phyloP scores from a whole-genome alignment of 768 basidiomycete genomes.

The Atractiella rhizophila region DNA sequence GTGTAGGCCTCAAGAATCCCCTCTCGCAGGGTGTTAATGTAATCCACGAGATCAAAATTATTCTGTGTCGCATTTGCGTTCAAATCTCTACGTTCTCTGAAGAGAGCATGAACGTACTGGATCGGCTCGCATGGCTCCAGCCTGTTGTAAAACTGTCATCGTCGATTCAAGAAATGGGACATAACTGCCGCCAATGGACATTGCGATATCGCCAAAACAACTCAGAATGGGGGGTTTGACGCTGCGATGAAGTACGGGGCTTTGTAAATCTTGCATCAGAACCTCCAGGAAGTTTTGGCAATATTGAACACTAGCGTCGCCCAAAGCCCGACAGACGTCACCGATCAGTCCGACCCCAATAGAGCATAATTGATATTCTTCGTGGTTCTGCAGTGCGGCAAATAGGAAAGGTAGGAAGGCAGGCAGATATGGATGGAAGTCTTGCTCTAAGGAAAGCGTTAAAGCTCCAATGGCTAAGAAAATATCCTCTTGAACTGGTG shows the following conservation, averaged over 20 bases:
- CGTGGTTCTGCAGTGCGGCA: constrained; percentile 68
- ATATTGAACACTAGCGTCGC: constrained; percentile 57
- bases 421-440: constrained; percentile 56
- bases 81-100: too few relatives aligned
- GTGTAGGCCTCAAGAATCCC: constrained; percentile 93
- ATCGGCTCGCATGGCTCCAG: constrained; percentile 62
- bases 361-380: constrained; percentile 84
- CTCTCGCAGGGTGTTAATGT: constrained; percentile 66
- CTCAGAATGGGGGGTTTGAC: constrained; percentile 93
- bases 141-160: constrained; percentile 73
- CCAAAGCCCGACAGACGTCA: constrained; percentile 82
- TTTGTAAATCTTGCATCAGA: constrained; percentile 69
- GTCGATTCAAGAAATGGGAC: constrained; percentile 72
- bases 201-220: constrained; percentile 86
- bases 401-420: constrained; percentile 68
- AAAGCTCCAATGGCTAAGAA: constrained; percentile 81
- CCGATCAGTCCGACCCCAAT: constrained; percentile 89
- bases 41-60: constrained; percentile 75
- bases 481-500: constrained; percentile 83
- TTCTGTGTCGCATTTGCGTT: too few relatives aligned
- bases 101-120: constrained; percentile 32
- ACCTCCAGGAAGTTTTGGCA: constrained; percentile 74
- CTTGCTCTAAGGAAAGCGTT: constrained; percentile 51
- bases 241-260: constrained; percentile 63
- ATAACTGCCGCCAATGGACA: constrained; percentile 60